These are phyloP conservation scores for Mollisiaceae sp. DNA, from an alignment of 2,329 filamentous ascomycete genomes.

Conservation along the genomic window DNA sequence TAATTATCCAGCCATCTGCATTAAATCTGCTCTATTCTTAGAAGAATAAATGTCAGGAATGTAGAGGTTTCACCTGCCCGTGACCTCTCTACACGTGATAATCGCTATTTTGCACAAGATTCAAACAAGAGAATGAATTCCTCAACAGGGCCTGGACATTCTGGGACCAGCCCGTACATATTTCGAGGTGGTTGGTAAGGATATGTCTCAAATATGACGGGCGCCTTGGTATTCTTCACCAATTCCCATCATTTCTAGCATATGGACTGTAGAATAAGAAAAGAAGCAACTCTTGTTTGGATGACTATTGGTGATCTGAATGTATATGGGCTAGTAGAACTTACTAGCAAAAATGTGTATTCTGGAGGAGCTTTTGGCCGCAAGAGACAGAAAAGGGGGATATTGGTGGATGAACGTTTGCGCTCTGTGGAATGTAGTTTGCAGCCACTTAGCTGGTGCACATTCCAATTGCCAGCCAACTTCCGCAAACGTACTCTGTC, in stretches of 20 bases:
- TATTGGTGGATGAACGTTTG: background rate
- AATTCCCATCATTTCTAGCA: background rate
- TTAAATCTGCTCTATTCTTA: constrained; percentile 33
- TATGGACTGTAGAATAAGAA: background rate
- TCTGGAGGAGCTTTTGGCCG: background rate
- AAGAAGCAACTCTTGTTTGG: background rate
- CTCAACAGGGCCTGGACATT: constrained; percentile 7
- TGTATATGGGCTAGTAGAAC: background rate
- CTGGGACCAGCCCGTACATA: background rate
- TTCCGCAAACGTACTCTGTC: background rate
- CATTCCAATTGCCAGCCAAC: background rate
- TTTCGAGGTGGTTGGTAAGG: constrained; percentile 1
- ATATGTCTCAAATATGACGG: background rate
- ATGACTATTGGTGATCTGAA: background rate
- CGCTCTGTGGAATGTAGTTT: background rate
- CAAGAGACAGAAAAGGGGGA: background rate
- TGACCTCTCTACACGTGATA: constrained; percentile 28
- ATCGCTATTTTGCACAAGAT: constrained; percentile 12
- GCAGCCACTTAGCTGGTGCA: background rate
- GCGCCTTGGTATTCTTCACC: background rate
- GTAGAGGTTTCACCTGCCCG: constrained; percentile 26
- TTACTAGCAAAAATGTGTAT: background rate
- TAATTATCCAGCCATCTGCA: constrained; percentile 36
- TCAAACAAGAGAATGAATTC: constrained; percentile 26
- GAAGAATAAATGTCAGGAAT: constrained; percentile 24